Base-by-base conservation (phyloP, 108 stramenopile genomes). In the Schizochytrium sp. region DNA sequence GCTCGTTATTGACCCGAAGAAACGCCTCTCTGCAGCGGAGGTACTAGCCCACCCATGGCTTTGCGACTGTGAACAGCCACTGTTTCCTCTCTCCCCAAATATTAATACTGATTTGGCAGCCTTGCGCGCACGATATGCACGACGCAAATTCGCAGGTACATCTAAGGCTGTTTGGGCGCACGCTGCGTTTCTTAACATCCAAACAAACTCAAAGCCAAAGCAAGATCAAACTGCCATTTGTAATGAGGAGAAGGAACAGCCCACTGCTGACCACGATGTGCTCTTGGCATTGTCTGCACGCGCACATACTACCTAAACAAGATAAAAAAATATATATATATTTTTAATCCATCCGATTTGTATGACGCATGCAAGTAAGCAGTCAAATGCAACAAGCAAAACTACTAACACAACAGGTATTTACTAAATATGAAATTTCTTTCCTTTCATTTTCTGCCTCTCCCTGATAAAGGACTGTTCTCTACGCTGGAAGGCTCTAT, bases 11-110 rank as follows among this genome's bases (percentile, higher is more conserved):
- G 91, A 97, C 87, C 91, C 95, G 4, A 73, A 89, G 38, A 88
- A 92, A 56, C 87, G 97, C 19, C 89, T 96, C 46, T 91, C 91
- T 41, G 96, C 96, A 8, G 57, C 91, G 41, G 90, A 96, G 13
- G 96, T 96, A 0, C 89, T 98, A 45, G 61, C 93, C 47, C 95
- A 96, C 72, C 91, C 94, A 44, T 98, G 97, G 97, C 96, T 97
- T 61, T 61, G 60, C n/a, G 92, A 91, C 12, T 88, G 87, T n/a
- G 19, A 83, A 38, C 76, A 83, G 15, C 50, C 47, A 5, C 2
- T 83, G 28, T 5, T 55, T 10, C 76, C 76, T 47, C 76, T 83
- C 50, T 55, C 50, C 5, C 28, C 76, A 38, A 47, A 28, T 5
- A 83, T 83, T 40, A 83, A 83, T 53, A 0, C 53, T 17, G 76